Percentiles rank a stretch among this genome's conserved stretches.
These are phyloP conservation scores for Passalora sequoiae DNA, from an alignment of 2,329 filamentous ascomycete species.

Conservation along the genomic window DNA sequence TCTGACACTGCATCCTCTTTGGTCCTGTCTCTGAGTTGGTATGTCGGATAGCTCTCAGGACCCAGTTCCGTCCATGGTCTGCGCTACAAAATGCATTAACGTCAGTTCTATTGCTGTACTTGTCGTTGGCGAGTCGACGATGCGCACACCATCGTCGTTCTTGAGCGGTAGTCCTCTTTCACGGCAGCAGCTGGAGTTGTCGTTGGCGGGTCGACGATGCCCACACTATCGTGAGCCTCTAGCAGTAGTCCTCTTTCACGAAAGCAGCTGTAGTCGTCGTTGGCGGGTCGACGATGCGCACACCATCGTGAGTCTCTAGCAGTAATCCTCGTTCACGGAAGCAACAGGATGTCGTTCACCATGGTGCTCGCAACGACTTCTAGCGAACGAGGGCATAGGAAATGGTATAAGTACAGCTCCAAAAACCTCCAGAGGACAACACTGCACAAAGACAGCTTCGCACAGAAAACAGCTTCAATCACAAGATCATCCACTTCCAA, in stretches of 20 bases:
- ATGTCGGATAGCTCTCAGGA: no score
- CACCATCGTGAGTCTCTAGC: conserved; percentile 2
- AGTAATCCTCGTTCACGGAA: background rate
- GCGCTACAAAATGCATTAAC: conserved; percentile 1
- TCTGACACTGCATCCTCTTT: conserved; percentile 14
- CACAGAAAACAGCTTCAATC: background rate
- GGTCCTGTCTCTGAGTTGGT: no score
- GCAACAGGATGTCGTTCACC: background rate
- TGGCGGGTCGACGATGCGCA: conserved; percentile 2
- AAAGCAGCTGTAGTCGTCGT: background rate
- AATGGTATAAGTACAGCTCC: conserved; percentile 11
- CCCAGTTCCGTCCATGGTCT: background rate
- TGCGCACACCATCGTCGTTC: conserved; percentile 2
- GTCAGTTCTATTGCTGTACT: conserved; percentile 5
- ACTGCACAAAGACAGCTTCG: no score
- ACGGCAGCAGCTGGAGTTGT: conserved; percentile 1
- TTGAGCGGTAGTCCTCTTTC: conserved; percentile 2
- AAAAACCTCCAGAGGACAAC: no score
- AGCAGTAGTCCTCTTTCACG: conserved; percentile 4
- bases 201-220: conserved; percentile 1
- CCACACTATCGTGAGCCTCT: background rate
- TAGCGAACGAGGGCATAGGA: background rate
- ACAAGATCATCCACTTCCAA: conserved; percentile 2
- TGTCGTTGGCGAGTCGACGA: conserved; percentile 1
- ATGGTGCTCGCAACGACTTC: background rate